Evolutionary conservation across 306 rosid genomes (phyloP), one percentile per base, ranked within the genome.

Genomic region (Quillaja saponaria): DNA sequence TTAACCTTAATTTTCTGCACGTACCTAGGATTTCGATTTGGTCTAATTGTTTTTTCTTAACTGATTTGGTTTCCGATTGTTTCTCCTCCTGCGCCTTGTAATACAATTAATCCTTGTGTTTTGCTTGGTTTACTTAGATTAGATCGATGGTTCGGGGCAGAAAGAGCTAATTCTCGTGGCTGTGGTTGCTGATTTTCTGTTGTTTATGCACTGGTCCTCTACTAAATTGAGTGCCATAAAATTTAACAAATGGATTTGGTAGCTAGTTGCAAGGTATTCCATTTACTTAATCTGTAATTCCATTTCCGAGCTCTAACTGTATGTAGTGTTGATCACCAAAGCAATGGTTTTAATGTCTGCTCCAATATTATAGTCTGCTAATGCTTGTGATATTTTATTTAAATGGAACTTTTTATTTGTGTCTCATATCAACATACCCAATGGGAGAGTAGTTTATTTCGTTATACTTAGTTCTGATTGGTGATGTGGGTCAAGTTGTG

Each of bases 261-360:
- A 31, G 69, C 88, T 56, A 87, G 73, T 74, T 87, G 95, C 76
- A 80, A 90, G 97, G 96, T 90, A 83, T 71, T 31, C 16, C 31
- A 12, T 20, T 67, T 21, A 6, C 0, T 38, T 67, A 34, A 41
- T 44, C 11, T 44, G 38, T 8, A 13, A 10, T 44, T 44, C 18
- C 11, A 52, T 69, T 55, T 47, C 38, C 38, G 10, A 17, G 1
- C 16, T 13, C 17, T 50, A 15, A 13, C 55, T 28, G 10, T 13
- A 11, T 1, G 4, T 7, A 42, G 13, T 16, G 44, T 17, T 6
- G 63, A 35, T 19, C 20, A 39, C 5, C 28, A n/a, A 16, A 61
- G 33, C 15, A 37, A 6, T 3, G 55, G 13, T 58, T 57, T 12
- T 50, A 49, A 0, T 49, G 20, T 42, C 61, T 55, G 19, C 51